phyloP scores from a whole-genome alignment of 148 eudicot species.

The Amaranthus cruentus region DNA sequence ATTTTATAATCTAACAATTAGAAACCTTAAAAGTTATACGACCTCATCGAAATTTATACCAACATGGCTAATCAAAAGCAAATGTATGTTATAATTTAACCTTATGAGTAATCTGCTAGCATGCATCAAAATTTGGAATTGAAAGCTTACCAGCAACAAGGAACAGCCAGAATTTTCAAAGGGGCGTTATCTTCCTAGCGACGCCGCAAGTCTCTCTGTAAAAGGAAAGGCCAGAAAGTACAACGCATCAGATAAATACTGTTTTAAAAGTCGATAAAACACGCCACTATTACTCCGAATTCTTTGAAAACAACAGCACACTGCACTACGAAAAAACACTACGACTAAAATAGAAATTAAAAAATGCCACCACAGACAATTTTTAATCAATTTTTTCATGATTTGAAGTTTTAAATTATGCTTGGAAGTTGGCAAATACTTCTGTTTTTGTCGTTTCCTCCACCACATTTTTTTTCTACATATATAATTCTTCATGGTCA shows the following conservation, averaged over 20 bases:
- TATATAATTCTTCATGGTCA: background rate
- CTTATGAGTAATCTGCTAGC: background rate
- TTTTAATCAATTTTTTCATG: background rate
- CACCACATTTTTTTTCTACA: background rate
- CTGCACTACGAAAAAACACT: background rate
- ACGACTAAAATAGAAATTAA: background rate
- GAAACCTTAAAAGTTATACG: background rate
- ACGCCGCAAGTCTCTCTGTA: constrained; percentile 37
- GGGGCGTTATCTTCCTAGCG: constrained; percentile 19
- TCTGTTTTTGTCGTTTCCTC: background rate
- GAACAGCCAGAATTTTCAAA: background rate
- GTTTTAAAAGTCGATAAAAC: background rate
- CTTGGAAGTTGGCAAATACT: background rate
- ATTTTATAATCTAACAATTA: background rate
- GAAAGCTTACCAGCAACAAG: constrained; percentile 22
- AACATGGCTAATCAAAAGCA: background rate
- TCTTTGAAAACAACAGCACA: constrained; percentile 2
- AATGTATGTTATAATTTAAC: background rate
- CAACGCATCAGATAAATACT: background rate
- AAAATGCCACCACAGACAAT: background rate
- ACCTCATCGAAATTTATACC: background rate
- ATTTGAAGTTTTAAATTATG: background rate
- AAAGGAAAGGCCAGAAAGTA: background rate
- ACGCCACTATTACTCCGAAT: background rate
- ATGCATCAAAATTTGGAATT: background rate